Conservation (phyloP, 495 filamentous ascomycete species). For the Penicillium silybi region DNA sequence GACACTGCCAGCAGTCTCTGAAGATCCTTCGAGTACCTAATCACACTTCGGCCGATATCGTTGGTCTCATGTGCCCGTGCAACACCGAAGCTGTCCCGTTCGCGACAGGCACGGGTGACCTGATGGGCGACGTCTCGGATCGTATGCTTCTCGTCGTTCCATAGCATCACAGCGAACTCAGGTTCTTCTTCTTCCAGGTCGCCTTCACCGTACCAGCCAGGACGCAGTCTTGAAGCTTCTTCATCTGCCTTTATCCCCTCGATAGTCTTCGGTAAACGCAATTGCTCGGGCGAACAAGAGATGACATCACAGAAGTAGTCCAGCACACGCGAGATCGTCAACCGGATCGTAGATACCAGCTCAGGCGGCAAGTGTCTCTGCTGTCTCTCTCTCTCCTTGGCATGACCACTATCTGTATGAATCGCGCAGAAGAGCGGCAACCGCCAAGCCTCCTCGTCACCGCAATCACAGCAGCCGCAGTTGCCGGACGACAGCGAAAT, state of each 20-base stretch:
- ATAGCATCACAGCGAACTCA: constrained; percentile 84
- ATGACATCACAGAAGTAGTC: constrained; percentile 98
- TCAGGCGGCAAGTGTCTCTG: constrained; percentile 62
- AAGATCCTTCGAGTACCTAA: constrained; percentile 71
- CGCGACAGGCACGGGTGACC: constrained; percentile 83
- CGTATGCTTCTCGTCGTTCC: constrained; percentile 99
- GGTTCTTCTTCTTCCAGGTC: constrained; percentile 52
- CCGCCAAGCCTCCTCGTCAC: constrained; percentile 90
- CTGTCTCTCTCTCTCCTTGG: constrained; percentile 60
- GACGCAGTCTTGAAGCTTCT: constrained; percentile 66
- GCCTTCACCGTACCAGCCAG: constrained; percentile 67
- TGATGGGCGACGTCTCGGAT: constrained; percentile 86
- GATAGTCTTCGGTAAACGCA: constrained; percentile 77
- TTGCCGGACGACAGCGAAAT: constrained; percentile 83
- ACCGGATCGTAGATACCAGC: constrained; percentile 66
- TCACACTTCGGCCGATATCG: constrained; percentile 76
- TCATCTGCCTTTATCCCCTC: constrained; percentile 80
- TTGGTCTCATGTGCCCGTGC: constrained; percentile 83
- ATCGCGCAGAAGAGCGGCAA: constrained; percentile 87
- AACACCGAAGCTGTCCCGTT: constrained; percentile 61
- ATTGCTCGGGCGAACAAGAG: constrained; percentile 93
- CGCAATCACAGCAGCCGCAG: constrained; percentile 95
- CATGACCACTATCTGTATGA: constrained; percentile 62
- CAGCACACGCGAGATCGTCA: constrained; percentile 78
- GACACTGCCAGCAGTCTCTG: constrained; percentile 68